Conservation (phyloP, 352 stramenopile genomes). For the Thalassiosira ordinaria region DNA sequence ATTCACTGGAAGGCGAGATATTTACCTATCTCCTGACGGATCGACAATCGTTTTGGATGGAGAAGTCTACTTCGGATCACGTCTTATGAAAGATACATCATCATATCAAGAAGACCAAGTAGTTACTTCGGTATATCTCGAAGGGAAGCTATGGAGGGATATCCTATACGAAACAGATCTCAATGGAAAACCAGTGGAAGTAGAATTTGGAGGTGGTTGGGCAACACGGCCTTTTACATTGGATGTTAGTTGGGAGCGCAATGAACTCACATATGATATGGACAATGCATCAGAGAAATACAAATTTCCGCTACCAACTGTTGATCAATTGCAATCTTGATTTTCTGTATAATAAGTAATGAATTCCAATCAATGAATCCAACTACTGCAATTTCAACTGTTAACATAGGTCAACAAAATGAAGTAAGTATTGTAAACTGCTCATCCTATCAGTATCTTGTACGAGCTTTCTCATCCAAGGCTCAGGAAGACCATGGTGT, state of each 20-base stretch:
- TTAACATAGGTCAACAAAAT: too few relatives aligned
- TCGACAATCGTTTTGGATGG: neutral
- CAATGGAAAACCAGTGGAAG: neutral
- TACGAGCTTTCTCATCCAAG: too few relatives aligned
- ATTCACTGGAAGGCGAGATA: neutral
- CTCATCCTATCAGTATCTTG: too few relatives aligned
- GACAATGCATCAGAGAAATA: neutral
- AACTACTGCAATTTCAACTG: too few relatives aligned
- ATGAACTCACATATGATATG: neutral
- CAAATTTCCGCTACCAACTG: neutral
- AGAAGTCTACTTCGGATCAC: neutral
- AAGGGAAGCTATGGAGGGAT: neutral
- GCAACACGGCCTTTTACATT: neutral
- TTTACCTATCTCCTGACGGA: neutral
- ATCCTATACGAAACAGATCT: neutral
- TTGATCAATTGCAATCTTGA: too few relatives aligned
- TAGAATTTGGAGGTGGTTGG: neutral
- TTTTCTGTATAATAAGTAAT: too few relatives aligned
- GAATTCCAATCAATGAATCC: too few relatives aligned
- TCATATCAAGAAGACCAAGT: neutral
- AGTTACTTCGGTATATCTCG: neutral
- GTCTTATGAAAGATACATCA: neutral
- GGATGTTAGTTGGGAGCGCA: neutral
- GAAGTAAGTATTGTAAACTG: too few relatives aligned
- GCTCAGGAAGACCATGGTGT: too few relatives aligned